These are phyloP conservation scores for Eucalyptus marginata DNA, from an alignment of 345 rosid species.

Conservation along the genomic window DNA sequence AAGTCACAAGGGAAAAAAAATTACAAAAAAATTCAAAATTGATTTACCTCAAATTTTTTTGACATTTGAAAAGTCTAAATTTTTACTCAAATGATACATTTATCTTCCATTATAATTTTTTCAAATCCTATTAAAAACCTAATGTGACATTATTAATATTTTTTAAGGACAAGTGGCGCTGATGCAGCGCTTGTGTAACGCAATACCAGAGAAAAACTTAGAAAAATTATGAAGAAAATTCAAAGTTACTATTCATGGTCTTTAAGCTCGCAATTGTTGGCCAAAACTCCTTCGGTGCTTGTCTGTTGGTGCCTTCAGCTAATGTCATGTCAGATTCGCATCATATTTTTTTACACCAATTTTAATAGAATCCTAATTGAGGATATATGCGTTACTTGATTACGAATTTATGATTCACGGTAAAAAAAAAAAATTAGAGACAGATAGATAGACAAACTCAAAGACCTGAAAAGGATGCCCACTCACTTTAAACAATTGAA, in stretches of 20 bases:
- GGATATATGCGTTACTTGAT: too few species aligned
- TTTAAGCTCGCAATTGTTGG: neutral
- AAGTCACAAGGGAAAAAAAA: neutral
- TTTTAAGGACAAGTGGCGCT: too few species aligned
- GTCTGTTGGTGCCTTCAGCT: neutral
- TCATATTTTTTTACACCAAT: too few species aligned
- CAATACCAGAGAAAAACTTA: too few species aligned
- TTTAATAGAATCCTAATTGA: too few species aligned
- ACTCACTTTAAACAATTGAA: neutral
- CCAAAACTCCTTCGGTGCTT: neutral
- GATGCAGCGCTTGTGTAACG: too few species aligned
- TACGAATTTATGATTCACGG: too few species aligned
- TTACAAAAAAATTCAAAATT: neutral
- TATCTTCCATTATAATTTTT: neutral
- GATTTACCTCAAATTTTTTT: neutral
- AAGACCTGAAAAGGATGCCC: neutral
- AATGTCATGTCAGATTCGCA: neutral
- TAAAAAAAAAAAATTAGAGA: too few species aligned
- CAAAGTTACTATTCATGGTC: neutral
- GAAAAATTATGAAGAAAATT: neutral
- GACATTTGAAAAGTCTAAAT: neutral
- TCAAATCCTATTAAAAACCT: neutral
- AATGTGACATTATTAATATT: too few species aligned
- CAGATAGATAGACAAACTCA: too few species aligned
- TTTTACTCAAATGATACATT: neutral